Conservation (phyloP, 225 moss, liverwort and hornwort genomes). For the Polytrichum formosum region DNA sequence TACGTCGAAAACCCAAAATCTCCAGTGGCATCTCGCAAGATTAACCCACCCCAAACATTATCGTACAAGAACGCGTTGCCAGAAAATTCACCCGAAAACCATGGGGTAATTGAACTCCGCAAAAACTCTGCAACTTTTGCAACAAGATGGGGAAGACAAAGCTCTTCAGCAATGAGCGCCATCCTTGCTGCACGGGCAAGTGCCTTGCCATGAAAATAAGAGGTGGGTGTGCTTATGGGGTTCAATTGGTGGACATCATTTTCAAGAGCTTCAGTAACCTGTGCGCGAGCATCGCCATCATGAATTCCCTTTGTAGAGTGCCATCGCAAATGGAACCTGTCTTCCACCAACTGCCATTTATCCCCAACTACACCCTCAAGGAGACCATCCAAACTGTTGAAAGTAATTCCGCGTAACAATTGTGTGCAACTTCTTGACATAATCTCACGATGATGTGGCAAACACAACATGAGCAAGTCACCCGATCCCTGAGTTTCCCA, state of each 20-base stretch:
- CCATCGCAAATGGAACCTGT: constrained; percentile 43
- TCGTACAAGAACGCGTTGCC: constrained; percentile 81
- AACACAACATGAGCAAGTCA: constrained; percentile 78
- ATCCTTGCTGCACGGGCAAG: constrained; percentile 81
- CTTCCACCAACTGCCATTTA: constrained; percentile 57
- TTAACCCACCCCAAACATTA: constrained; percentile 77
- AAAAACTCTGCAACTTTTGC: constrained; percentile 60
- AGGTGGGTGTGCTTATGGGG: constrained; percentile 58
- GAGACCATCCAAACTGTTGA: constrained; percentile 66
- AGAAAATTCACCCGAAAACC: constrained; percentile 64
- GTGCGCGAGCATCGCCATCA: constrained; percentile 24
- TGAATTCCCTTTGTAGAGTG: constrained; percentile 55
- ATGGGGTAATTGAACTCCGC: constrained; percentile 55
- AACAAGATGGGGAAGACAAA: constrained; percentile 43
- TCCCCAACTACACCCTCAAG: constrained; percentile 76
- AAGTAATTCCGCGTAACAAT: constrained; percentile 32
- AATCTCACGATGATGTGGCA: constrained; percentile 76
- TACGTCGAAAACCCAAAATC: constrained; percentile 83
- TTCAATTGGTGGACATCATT: constrained; percentile 48
- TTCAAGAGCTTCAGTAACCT: constrained; percentile 58
- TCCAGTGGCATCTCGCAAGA: constrained; percentile 73
- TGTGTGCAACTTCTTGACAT: constrained; percentile 38
- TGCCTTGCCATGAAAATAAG: constrained; percentile 86
- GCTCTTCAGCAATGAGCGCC: constrained; percentile 83
- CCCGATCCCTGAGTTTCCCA: constrained; percentile 78